phyloP scores from a whole-genome alignment of 176 grass and related monocot genomes.

The Guadua angustifolia region DNA sequence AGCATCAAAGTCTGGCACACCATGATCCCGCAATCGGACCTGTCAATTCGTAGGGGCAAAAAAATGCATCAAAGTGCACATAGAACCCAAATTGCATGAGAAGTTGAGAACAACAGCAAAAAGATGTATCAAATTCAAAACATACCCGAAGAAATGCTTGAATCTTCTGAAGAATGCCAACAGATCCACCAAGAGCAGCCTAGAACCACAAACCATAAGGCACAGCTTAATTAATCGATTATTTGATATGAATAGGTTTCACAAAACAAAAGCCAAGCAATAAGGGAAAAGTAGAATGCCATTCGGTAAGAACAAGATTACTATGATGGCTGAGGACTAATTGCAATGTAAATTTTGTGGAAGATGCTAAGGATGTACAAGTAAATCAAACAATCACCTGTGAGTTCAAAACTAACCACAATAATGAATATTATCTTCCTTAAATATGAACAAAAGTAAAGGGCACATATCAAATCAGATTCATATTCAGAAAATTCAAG shows the following conservation, averaged over 20 bases:
- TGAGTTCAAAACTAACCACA: not conserved
- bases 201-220: conserved; percentile 54
- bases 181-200: conserved; percentile 95
- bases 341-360: conserved; percentile 12
- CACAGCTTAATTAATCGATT: conserved; percentile 31
- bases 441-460: not conserved
- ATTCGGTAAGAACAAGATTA: conserved; percentile 38
- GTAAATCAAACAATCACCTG: not conserved
- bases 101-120: not conserved
- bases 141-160: conserved; percentile 85
- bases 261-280: conserved; percentile 13
- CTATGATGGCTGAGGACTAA: conserved; percentile 3
- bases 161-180: conserved; percentile 90
- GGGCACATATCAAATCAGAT: not conserved
- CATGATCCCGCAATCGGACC: conserved; percentile 88
- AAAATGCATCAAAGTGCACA: conserved; percentile 27
- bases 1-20: conserved; percentile 86
- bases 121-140: conserved; percentile 44
- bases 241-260: conserved; percentile 17
- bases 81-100: not conserved
- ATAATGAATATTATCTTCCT: not conserved
- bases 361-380: conserved; percentile 10
- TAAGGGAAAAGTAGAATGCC: not conserved
- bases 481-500: conserved; percentile 16
- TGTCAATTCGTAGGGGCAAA: conserved; percentile 49